Conservation (phyloP, 2,329 filamentous ascomycete genomes). For the Cordyceps cateniannulata region DNA sequence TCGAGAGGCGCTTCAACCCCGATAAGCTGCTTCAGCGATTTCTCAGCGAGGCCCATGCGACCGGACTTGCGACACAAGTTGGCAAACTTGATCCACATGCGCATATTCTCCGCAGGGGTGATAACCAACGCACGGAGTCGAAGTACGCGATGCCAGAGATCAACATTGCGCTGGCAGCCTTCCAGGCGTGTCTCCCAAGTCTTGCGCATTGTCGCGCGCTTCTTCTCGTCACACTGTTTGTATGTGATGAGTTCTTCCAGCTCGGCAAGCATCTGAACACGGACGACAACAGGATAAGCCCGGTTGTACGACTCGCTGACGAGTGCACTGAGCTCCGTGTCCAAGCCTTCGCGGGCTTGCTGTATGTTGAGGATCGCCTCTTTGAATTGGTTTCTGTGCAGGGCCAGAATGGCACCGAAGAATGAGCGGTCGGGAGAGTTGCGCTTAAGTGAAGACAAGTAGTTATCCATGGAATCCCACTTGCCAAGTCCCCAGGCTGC, state of each 20-base stretch:
- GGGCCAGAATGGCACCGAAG: slow-evolving; percentile 90
- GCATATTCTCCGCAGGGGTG: slow-evolving; percentile 84
- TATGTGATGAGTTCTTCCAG: slow-evolving; percentile 97
- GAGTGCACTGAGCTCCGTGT: slow-evolving; percentile 90
- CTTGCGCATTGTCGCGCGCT: slow-evolving; percentile 81
- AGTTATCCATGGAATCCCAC: slow-evolving; percentile 98
- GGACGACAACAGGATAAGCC: slow-evolving; percentile 95
- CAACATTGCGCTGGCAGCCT: slow-evolving; percentile 93
- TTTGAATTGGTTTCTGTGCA: slow-evolving; percentile 93
- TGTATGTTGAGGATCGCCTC: slow-evolving; percentile 86
- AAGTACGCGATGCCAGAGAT: slow-evolving; percentile 98
- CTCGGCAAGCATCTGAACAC: slow-evolving; percentile 98
- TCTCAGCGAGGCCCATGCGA: slow-evolving; percentile 89
- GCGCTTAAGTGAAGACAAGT: slow-evolving; percentile 90
- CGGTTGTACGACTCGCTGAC: slow-evolving; percentile 98
- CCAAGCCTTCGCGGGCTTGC: slow-evolving; percentile 85
- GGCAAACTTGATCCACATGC: slow-evolving; percentile 99
- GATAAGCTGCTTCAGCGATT: slow-evolving; percentile 87
- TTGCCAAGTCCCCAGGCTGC: slow-evolving; percentile 95
- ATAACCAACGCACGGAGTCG: slow-evolving; percentile 91
- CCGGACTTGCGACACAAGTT: slow-evolving; percentile 96
- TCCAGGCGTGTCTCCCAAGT: slow-evolving; percentile 96
- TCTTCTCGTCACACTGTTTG: slow-evolving; percentile 87
- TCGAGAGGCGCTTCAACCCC: slow-evolving; percentile 61
- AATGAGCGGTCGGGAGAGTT: slow-evolving; percentile 92